A percentile compares a stretch with the other conserved stretches of the same genome.
phyloP scores from a whole-genome alignment of 2,329 filamentous ascomycete genomes.

The Neofusicoccum sp. region DNA sequence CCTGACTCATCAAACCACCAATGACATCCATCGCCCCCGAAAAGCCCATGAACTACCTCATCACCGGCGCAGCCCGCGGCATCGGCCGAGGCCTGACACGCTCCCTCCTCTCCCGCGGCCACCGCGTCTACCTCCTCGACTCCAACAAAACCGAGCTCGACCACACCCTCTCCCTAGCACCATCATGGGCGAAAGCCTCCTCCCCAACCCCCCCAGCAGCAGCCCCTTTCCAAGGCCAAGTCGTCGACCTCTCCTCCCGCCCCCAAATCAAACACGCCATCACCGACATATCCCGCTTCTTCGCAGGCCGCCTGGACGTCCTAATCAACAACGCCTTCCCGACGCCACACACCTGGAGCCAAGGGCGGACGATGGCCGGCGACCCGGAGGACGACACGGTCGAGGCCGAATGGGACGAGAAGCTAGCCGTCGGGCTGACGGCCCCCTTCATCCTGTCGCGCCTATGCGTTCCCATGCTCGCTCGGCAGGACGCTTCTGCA shows the following conservation, averaged over 20 bases:
- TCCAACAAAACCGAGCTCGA: conserved; percentile 42
- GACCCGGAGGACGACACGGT: conserved; percentile 25
- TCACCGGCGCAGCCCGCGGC: conserved; percentile 46
- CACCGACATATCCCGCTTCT: conserved; percentile 35
- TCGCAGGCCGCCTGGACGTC: conserved; percentile 35
- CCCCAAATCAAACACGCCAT: conserved; percentile 37
- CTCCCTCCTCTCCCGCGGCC: conserved; percentile 42
- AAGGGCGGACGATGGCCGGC: conserved; percentile 23
- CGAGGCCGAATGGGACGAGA: conserved; percentile 35
- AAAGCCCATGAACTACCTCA: conserved; percentile 29
- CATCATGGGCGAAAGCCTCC: conserved; percentile 20
- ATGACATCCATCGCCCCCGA: background rate
- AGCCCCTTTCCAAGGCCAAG: conserved; percentile 22
- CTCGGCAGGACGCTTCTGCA: conserved; percentile 21
- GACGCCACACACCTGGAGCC: conserved; percentile 28
- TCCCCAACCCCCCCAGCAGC: conserved; percentile 5
- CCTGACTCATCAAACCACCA: background rate
- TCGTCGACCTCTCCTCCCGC: conserved; percentile 40
- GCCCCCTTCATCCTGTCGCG: conserved; percentile 33
- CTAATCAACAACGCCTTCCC: conserved; percentile 38
- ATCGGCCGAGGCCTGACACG: conserved; percentile 48
- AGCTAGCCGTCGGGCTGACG: conserved; percentile 34
- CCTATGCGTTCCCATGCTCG: conserved; percentile 32
- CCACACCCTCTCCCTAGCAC: conserved; percentile 31
- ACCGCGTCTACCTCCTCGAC: conserved; percentile 48